Percentiles rank a stretch among this genome's conserved stretches.
Evolutionary conservation across 2,329 filamentous ascomycete genomes (phyloP).

Genomic region (Fusarium sp.): DNA sequence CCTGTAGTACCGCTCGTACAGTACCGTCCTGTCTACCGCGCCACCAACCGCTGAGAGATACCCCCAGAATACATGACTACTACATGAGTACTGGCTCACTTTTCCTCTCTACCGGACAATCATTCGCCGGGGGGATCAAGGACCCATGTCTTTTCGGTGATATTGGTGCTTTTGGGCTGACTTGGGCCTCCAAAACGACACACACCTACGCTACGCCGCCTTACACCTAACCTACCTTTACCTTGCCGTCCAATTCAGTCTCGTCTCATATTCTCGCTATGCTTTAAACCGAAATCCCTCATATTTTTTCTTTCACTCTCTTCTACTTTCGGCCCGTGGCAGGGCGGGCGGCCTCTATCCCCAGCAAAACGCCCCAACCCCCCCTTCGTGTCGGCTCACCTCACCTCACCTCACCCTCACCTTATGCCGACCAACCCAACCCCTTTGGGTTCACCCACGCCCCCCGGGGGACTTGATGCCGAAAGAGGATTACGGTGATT

Average conservation of each 20-base stretch:
- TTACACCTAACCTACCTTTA: background rate
- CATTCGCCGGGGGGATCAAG: background rate
- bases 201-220: constrained; percentile 20
- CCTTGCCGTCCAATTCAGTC: constrained; percentile 8
- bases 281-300: constrained; percentile 33
- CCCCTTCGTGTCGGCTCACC: constrained; percentile 17
- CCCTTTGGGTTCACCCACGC: constrained; percentile 26
- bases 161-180: constrained; percentile 12
- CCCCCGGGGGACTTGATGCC: constrained; percentile 23
- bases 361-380: background rate
- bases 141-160: constrained; percentile 29
- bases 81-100: constrained; percentile 11
- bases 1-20: constrained; percentile 27
- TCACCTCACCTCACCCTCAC: constrained; percentile 28
- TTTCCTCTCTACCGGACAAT: background rate
- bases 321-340: background rate
- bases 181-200: background rate
- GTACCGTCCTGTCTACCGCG: background rate
- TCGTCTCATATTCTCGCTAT: constrained; percentile 7
- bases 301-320: background rate
- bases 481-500: background rate
- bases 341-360: constrained; percentile 24
- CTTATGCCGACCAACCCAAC: constrained; percentile 7
- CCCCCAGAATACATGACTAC: constrained; percentile 23
- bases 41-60: constrained; percentile 1